These are phyloP conservation scores for Asclepias syriaca DNA, from an alignment of 257 asterid genomes.

Conservation along the genomic window DNA sequence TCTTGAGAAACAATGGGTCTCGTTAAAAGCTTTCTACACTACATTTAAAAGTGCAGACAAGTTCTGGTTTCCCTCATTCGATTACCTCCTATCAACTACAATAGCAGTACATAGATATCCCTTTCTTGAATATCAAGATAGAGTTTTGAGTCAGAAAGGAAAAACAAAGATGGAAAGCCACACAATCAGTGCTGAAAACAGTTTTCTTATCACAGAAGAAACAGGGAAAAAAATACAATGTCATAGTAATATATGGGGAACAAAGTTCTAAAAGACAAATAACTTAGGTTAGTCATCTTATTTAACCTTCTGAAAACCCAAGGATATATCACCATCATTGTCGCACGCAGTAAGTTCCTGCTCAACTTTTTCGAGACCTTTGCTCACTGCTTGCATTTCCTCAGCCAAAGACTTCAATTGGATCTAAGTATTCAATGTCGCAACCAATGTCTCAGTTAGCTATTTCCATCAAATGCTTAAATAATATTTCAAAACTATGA, in stretches of 20 bases:
- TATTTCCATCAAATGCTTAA: conserved; percentile 2
- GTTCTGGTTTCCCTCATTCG: no score
- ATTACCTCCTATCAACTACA: neutral
- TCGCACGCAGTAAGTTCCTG: conserved; percentile 86
- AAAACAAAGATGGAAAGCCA: neutral
- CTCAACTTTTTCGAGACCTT: conserved; percentile 97
- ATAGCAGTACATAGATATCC: neutral
- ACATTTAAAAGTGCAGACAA: no score
- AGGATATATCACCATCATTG: conserved; percentile 81
- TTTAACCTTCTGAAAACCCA: conserved; percentile 81
- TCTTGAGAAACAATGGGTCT: neutral
- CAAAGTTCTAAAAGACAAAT: neutral
- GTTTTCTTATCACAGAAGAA: neutral
- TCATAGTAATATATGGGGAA: neutral
- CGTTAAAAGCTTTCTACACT: neutral
- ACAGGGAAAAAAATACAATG: neutral
- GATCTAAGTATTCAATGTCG: conserved; percentile 39
- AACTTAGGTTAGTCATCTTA: conserved; percentile 7
- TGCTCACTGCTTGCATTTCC: conserved; percentile 98
- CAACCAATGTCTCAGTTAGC: conserved; percentile 18
- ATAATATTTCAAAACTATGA: conserved; percentile 14
- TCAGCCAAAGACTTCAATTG: conserved; percentile 96
- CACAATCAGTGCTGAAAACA: neutral
- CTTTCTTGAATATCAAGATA: neutral
- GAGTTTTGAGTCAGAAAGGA: neutral